Conservation (phyloP, 345 rosid species). For the Xanthoceras sorbifolium region DNA sequence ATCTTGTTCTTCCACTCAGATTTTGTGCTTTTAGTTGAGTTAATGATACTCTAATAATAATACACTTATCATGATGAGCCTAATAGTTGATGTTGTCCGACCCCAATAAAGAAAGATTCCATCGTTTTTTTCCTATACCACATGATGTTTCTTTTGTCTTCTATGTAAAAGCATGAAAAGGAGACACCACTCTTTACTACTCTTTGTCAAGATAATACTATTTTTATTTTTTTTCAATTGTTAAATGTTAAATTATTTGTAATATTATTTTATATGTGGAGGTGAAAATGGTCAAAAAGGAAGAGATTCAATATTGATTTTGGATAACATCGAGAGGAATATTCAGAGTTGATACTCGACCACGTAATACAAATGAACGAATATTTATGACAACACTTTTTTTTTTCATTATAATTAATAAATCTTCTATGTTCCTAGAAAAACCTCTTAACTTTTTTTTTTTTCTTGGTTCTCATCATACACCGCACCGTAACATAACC, state of each 20-base stretch:
- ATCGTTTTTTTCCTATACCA: not conserved
- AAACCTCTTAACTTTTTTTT: too few species aligned
- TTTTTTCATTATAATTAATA: not conserved
- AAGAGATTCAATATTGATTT: not conserved
- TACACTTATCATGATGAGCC: not conserved
- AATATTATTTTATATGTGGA: not conserved
- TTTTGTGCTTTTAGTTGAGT: not conserved
- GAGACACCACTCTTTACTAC: not conserved
- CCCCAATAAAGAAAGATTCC: not conserved
- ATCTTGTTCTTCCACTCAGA: not conserved
- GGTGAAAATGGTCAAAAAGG: not conserved
- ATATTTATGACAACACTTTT: not conserved
- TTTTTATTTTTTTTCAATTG: not conserved
- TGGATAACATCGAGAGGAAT: conserved; percentile 8
- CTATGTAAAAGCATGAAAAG: not conserved
- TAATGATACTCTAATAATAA: not conserved
- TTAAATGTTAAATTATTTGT: not conserved
- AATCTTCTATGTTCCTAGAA: conserved; percentile 2
- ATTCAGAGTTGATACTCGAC: not conserved
- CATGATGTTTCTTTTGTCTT: not conserved
- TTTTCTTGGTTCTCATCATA: too few species aligned
- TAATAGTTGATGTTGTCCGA: not conserved
- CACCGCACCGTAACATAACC: too few species aligned
- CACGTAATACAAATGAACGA: not conserved
- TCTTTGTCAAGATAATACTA: not conserved